These are phyloP conservation scores for Acanthamoeba lenticulata DNA, from an alignment of 208 protist genomes.

Conservation along the genomic window DNA sequence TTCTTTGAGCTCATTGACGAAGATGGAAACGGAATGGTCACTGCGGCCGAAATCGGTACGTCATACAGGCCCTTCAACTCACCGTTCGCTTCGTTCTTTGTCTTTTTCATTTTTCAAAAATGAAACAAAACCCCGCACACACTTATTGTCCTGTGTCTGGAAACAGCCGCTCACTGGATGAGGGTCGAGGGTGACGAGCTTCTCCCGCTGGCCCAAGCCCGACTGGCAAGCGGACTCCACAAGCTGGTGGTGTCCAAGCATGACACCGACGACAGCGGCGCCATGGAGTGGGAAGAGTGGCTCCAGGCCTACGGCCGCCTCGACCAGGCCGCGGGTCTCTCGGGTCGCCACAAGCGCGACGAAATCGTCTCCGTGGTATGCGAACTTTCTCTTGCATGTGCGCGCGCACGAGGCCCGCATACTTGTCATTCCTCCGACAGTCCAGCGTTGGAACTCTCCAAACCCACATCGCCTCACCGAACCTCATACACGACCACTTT, in stretches of 20 bases:
- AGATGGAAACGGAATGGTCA: neutral
- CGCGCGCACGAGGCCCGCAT: neutral
- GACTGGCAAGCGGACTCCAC: neutral
- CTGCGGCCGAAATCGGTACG: constrained; percentile 10
- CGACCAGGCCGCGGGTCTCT: neutral
- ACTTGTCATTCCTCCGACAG: neutral
- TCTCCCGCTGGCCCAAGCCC: neutral
- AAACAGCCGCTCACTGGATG: constrained; percentile 27
- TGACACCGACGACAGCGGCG: constrained; percentile 15
- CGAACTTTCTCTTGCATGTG: neutral
- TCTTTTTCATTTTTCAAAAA: neutral
- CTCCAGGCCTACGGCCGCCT: constrained; percentile 37
- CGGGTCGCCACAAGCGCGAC: neutral
- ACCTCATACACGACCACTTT: neutral
- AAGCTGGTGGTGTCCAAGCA: constrained; percentile 37
- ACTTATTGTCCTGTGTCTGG: neutral
- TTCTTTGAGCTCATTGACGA: constrained; percentile 51
- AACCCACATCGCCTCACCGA: neutral
- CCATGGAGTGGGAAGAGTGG: constrained; percentile 57
- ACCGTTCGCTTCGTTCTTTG: neutral
- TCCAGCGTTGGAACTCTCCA: neutral
- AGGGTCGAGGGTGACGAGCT: constrained; percentile 40
- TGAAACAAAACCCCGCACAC: no score
- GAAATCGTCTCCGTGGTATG: constrained; percentile 16
- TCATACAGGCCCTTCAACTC: neutral